Evolutionary conservation across 2,329 filamentous ascomycete genomes (phyloP).

Genomic region (Penicillium polonicum): DNA sequence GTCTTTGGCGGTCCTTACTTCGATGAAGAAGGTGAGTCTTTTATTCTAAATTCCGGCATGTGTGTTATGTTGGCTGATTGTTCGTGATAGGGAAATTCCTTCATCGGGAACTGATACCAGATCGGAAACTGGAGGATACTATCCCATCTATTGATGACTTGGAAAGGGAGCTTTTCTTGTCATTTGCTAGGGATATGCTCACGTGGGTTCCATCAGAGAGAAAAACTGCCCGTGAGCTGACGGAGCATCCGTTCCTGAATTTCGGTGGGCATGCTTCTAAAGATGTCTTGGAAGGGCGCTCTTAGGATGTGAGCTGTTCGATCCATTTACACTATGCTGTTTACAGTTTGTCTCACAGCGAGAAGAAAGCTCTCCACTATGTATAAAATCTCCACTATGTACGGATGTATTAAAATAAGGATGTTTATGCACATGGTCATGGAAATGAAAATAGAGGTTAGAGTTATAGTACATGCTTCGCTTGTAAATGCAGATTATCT

Average conservation of each 20-base stretch:
- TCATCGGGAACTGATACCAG: neutral
- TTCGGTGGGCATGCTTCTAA: neutral
- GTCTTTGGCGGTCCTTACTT: slow-evolving; percentile 31
- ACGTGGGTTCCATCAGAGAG: slow-evolving; percentile 37
- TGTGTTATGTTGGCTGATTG: neutral
- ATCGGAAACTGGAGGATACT: neutral
- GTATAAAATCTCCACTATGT: neutral
- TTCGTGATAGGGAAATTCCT: slow-evolving; percentile 9
- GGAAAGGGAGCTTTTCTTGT: slow-evolving; percentile 13
- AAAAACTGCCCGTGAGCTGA: slow-evolving; percentile 37
- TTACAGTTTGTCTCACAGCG: neutral
- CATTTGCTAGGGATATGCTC: slow-evolving; percentile 38
- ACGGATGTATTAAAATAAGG: neutral
- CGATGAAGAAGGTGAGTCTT: slow-evolving; percentile 11
- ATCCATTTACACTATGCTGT: neutral
- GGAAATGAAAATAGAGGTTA: neutral
- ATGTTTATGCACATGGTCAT: neutral
- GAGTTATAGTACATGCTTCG: neutral
- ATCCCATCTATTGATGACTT: neutral
- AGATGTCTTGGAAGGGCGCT: neutral
- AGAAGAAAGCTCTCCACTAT: neutral
- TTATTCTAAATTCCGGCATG: neutral
- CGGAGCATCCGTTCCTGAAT: slow-evolving; percentile 37
- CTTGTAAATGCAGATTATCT: neutral
- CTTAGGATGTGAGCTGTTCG: neutral